phyloP scores from a whole-genome alignment of 306 rosid species.

The Rubus idaeus region DNA sequence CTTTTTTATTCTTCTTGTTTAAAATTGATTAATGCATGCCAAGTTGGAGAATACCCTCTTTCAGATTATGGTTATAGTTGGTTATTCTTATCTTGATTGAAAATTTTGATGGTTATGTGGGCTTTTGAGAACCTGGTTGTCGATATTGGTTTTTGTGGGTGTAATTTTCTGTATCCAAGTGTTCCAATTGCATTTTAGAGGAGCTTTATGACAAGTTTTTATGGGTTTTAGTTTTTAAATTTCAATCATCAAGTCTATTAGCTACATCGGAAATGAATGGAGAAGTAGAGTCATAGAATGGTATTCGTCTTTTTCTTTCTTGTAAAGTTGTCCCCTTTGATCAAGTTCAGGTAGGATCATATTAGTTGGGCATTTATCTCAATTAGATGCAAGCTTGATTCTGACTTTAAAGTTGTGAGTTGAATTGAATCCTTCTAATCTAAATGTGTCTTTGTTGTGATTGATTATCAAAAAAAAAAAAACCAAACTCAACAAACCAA shows the following conservation, averaged over 20 bases:
- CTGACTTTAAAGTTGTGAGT: neutral
- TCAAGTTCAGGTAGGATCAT: neutral
- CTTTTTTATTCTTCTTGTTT: neutral
- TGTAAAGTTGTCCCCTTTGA: too few species aligned
- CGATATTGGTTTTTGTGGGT: conserved; percentile 4
- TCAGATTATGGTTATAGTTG: conserved; percentile 4
- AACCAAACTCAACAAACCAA: neutral
- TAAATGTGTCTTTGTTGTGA: neutral
- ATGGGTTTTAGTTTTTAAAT: neutral
- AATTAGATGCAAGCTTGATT: neutral
- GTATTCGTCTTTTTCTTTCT: too few species aligned
- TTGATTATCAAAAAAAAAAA: neutral
- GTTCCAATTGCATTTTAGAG: too few species aligned
- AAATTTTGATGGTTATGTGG: conserved; percentile 3
- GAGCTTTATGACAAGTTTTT: too few species aligned
- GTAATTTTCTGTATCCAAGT: too few species aligned
- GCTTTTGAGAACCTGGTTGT: neutral
- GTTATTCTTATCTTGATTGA: neutral
- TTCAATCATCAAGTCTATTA: neutral
- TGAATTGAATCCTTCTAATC: neutral
- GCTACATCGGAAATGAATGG: neutral
- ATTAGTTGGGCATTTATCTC: neutral
- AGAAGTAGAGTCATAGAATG: neutral
- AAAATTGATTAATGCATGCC: neutral
- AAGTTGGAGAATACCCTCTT: neutral